Evolutionary conservation across 441 rosid genomes (phyloP), one percentile per base, ranked within the genome.

Genomic region (Pelargonium australe): DNA sequence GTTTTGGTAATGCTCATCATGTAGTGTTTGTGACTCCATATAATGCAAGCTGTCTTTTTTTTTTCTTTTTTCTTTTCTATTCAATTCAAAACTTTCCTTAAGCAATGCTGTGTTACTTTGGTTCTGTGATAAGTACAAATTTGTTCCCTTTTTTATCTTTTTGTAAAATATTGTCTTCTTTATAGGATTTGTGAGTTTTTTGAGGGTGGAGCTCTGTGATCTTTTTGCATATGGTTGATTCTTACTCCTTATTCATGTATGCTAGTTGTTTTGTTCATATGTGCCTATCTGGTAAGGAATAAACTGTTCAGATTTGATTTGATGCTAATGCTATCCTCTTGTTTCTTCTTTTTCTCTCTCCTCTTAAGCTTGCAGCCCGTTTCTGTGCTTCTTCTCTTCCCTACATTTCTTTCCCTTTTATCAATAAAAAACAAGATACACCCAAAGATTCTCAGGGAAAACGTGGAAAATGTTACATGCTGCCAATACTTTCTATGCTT

Each of bases 271-370:
- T 67, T 66, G 65, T 64, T 70, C 62, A 75, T 65, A 62, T 62
- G 65, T 62, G 65, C 65, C 63, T 62, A 72, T 64, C 23, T 67
- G 70, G 71, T 73, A 75, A 78, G 65, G 80, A 75, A 77, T 73
- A 70, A 68, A 70, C 78, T 68, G 70, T 40, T 64, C 67, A 75
- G 40, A 12, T 62, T 62, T 62, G 75, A 79, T 75, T 70, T 51
- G 68, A 73, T 66, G 71, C 73, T 23, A 58, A 40, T 77, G 60
- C 57, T 5, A 17, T 65, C 66, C 62, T 25, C n/a, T 13, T 70
- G 31, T 63, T 70, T 58, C 13, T 60, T 23, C 40, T 16, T 57
- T 43, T 28, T 37, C 31, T 62, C 55, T 58, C 41, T 72, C 44
- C 53, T 63, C 44, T 66, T 41, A 62, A 17, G 60, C 62, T 63